A percentile compares a stretch with the other conserved stretches of the same genome.
Evolutionary conservation across 1,284 basidiomycete species (phyloP).

Genomic region (Boletus semigastroideus): DNA sequence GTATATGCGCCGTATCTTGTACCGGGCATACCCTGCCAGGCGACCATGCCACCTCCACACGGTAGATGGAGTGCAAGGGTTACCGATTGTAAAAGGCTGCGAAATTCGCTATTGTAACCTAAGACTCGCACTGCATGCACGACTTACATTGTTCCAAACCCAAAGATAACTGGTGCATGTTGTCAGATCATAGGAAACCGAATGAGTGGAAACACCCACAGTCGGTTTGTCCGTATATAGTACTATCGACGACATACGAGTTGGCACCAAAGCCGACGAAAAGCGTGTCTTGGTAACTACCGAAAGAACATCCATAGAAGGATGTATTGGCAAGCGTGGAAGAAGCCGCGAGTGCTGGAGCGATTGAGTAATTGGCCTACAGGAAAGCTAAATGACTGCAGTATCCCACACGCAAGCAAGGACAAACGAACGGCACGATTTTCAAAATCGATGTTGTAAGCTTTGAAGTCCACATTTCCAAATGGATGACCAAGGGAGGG

Average conservation of each 20-base stretch:
- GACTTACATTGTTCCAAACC: constrained; percentile 34
- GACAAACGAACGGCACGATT: constrained; percentile 54
- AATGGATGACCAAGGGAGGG: constrained; percentile 51
- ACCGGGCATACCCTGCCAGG: constrained; percentile 52
- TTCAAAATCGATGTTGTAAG: constrained; percentile 67
- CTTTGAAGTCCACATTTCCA: constrained; percentile 59
- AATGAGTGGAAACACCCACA: constrained; percentile 40
- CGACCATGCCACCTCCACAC: constrained; percentile 60
- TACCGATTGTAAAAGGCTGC: constrained; percentile 60
- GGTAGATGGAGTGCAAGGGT: constrained; percentile 61
- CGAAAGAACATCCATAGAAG: constrained; percentile 65
- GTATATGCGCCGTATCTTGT: no score
- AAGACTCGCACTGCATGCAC: background rate
- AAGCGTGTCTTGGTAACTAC: constrained; percentile 67
- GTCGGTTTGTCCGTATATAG: constrained; percentile 63
- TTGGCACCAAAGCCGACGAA: constrained; percentile 60
- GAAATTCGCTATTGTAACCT: constrained; percentile 22
- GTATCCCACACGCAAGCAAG: background rate
- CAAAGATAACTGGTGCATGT: constrained; percentile 48
- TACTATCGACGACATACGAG: constrained; percentile 61
- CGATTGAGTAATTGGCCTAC: constrained; percentile 57
- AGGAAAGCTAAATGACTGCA: background rate
- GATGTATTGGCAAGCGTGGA: constrained; percentile 64
- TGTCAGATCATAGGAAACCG: constrained; percentile 10
- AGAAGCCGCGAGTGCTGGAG: constrained; percentile 59